Base-by-base conservation (phyloP, 345 rosid genomes). In the Dimocarpus longan region DNA sequence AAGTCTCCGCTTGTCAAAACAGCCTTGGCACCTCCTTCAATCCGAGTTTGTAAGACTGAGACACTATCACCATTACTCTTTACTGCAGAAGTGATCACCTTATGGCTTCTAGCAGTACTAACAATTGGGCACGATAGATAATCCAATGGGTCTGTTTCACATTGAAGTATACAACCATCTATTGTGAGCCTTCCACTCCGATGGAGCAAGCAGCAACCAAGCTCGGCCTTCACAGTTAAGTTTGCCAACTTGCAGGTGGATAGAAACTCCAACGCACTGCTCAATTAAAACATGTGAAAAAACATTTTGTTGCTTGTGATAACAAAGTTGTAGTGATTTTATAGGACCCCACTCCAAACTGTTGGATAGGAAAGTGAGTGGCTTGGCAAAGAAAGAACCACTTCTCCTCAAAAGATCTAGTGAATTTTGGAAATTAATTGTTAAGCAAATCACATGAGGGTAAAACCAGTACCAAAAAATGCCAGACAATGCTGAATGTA, bases 1-100 rank as follows among this genome's bases (percentile, higher is more conserved):
- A 94, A 82, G 79, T 87, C 93, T 69, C 97, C 99, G 11, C 81
- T 90, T 28, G 97, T 93, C 56, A 86, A 82, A 26, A 94, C 97
- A 48, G 99, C 97, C 84, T 90, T 91, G 8, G 95, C 94, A 57
- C 99, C 98, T 72, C 98, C 99, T 82, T 96, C 97, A 15, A 96
- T 96, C 77, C 95, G 87, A 32, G 98, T 94, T 80, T 86, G 92
- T 22, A 85, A 82, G 73, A 93, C 98, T 0, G 76, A 84, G 37
- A 93, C 98, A 1, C 97, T 82, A 79, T 91, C 82, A 32, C 89
- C 84, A 11, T 82, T 66, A 22, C 72, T 76, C 75, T 87, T 85
- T 75, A 80, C 77, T 9, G 84, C 59, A 57, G 91, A 76, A 50
- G 90, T 76, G 0, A 86, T 16, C 48, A 84, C 54, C 65, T 76